Percentiles rank a stretch among this genome's conserved stretches.
phyloP scores from a whole-genome alignment of 306 rosid genomes.

The Prunus padus region DNA sequence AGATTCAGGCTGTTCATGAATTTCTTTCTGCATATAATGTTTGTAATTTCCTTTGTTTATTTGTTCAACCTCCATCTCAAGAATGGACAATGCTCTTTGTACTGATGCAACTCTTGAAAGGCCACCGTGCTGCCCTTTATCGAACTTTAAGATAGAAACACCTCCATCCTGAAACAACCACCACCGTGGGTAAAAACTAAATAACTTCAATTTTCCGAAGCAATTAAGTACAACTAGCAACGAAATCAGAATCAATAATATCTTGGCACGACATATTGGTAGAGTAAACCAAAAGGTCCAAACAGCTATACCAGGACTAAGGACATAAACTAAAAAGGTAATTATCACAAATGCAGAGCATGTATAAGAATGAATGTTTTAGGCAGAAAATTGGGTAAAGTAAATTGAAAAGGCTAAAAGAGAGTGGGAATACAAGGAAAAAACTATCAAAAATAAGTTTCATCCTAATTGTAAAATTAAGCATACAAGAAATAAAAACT shows the following conservation, averaged over 20 bases:
- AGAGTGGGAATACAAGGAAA: too few relatives aligned
- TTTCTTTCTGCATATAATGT: conserved; percentile 99
- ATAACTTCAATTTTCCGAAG: conserved; percentile 10
- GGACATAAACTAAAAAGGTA: too few relatives aligned
- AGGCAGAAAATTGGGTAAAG: too few relatives aligned
- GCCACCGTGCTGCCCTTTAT: conserved; percentile 56
- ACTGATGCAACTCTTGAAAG: conserved; percentile 75
- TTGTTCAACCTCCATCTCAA: conserved; percentile 98
- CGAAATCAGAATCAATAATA: neutral
- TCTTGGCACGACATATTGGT: neutral
- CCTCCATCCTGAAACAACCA: conserved; percentile 78
- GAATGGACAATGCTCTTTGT: conserved; percentile 91
- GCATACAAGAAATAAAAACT: neutral
- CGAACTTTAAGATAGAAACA: conserved; percentile 77
- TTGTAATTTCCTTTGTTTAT: conserved; percentile 88
- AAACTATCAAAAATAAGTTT: too few relatives aligned
- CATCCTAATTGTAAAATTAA: neutral
- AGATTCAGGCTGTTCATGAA: conserved; percentile 95
- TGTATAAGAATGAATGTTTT: too few relatives aligned
- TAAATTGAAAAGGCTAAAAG: too few relatives aligned
- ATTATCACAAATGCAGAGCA: too few relatives aligned
- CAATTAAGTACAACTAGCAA: neutral
- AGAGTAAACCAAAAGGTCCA: neutral
- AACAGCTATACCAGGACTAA: too few relatives aligned
- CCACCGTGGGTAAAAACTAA: conserved; percentile 9